Base-by-base conservation (phyloP, 2,329 filamentous ascomycete genomes). In the Ophiosphaerella narmari region DNA sequence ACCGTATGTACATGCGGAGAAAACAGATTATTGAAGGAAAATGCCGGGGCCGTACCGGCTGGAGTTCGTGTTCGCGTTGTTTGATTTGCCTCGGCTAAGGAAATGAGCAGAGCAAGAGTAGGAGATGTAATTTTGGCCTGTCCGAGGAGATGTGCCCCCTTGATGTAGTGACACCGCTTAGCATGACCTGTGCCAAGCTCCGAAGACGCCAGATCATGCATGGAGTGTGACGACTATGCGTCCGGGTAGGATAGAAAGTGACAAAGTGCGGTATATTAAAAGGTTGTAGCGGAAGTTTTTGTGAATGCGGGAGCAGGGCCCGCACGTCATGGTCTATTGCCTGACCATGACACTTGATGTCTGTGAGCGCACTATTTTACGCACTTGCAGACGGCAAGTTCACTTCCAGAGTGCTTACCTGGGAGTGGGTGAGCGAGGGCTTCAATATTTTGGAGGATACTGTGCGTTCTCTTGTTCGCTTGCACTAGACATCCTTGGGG, bases 241-340 rank as follows among this genome's bases (percentile, higher is more conserved):
- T 57, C 59, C 32, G 40, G 43, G 44, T 50, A 55, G 53, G 53
- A 60, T 52, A 63, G 50, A 47, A 55, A 56, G 53, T 50, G 55
- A 53, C 29, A 62, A 66, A 49, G 50, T 56, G 57, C 59, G 54
- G 53, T 54, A 48, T 52, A 68, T 69, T 69, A 69, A 53, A 67
- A 67, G 53, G 50, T 57, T 39, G 52, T 64, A 66, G 51, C 41
- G 46, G 48, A 51, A 35, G 43, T 44, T 47, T 52, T 55, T 33
- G 43, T 52, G 50, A 43, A 39, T 39, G 45, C 43, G 44, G 21
- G 11, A 38, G 51, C 44, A 7, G 38, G 31, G 34, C 39, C 39
- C 45, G 36, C 43, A 49, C 37, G 50, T 49, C 49, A 49, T 48
- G 18, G 26, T 24, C 46, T 41, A 45, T 43, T 50, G 55, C 43